phyloP scores from a whole-genome alignment of 2,329 filamentous ascomycete genomes.

The Neonectria sp. region DNA sequence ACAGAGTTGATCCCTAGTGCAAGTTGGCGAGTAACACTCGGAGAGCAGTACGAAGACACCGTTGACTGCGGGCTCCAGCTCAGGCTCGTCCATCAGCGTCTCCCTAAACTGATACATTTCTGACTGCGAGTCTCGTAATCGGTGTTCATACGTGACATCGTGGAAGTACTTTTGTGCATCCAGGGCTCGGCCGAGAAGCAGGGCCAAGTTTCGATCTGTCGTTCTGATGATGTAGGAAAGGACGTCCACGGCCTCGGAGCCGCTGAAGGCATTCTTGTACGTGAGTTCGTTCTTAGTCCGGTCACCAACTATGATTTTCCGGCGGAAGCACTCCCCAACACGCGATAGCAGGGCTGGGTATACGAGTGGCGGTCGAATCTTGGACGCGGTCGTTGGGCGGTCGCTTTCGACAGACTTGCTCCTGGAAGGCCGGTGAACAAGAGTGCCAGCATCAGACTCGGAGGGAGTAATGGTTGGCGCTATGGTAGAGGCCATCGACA shows the following conservation, averaged over 20 bases:
- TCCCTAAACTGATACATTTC: slow-evolving; percentile 99
- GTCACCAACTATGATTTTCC: slow-evolving; percentile 88
- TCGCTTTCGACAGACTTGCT: slow-evolving; percentile 70
- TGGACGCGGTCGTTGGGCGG: slow-evolving; percentile 69
- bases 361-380: slow-evolving; percentile 84
- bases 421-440: slow-evolving; percentile 71
- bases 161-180: slow-evolving; percentile 99
- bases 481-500: slow-evolving; percentile 94
- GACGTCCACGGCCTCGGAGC: slow-evolving; percentile 94
- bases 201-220: slow-evolving; percentile 92
- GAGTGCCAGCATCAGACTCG: slow-evolving; percentile 65
- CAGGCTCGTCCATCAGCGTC: slow-evolving; percentile 87
- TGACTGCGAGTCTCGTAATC: slow-evolving; percentile 90
- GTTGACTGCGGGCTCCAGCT: slow-evolving; percentile 82
- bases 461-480: slow-evolving; percentile 78
- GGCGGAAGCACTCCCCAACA: slow-evolving; percentile 92
- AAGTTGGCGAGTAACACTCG: slow-evolving; percentile 98
- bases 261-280: slow-evolving; percentile 97
- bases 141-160: slow-evolving; percentile 98
- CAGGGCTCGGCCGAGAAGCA: slow-evolving; percentile 90
- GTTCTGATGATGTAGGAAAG: slow-evolving; percentile 98
- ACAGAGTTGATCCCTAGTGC: slow-evolving; percentile 93
- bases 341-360: slow-evolving; percentile 95
- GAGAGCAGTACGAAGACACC: slow-evolving; percentile 97
- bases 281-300: slow-evolving; percentile 96